These are phyloP conservation scores for Datisca glomerata DNA, from an alignment of 306 rosid species.

Conservation along the genomic window DNA sequence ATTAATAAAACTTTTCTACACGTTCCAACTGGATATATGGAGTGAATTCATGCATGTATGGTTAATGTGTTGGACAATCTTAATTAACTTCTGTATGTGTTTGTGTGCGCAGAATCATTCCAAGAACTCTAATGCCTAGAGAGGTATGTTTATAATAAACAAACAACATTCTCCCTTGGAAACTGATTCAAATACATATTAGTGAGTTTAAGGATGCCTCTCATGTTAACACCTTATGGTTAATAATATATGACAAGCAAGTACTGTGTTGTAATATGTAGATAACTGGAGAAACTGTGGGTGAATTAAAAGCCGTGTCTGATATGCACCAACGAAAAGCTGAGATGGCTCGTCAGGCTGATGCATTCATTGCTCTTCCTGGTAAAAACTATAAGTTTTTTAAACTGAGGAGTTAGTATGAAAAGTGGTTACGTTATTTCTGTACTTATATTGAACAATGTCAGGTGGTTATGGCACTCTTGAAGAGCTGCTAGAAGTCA, in stretches of 20 bases:
- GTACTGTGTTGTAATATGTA: slow-evolving; percentile 7
- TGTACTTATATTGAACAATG: neutral
- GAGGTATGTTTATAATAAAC: slow-evolving; percentile 86
- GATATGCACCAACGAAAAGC: slow-evolving; percentile 99
- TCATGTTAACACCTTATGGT: no score
- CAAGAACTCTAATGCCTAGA: slow-evolving; percentile 79
- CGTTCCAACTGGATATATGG: no score
- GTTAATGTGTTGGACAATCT: neutral
- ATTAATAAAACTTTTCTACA: no score
- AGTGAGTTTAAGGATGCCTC: no score
- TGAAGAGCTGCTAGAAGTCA: slow-evolving; percentile 94
- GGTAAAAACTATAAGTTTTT: no score
- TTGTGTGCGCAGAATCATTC: slow-evolving; percentile 68
- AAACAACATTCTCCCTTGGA: no score
- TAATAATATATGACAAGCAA: no score
- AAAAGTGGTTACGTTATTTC: no score
- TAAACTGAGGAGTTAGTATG: no score
- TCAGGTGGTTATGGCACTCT: slow-evolving; percentile 97
- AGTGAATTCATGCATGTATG: no score
- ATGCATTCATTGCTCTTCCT: slow-evolving; percentile 96
- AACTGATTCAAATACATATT: no score
- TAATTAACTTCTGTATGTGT: neutral
- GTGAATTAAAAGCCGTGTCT: slow-evolving; percentile 87
- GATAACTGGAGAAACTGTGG: slow-evolving; percentile 90
- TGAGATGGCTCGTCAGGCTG: slow-evolving; percentile 97